Conservation (phyloP, 1,139 yeast genomes). For the Blastobotrys persicus region DNA sequence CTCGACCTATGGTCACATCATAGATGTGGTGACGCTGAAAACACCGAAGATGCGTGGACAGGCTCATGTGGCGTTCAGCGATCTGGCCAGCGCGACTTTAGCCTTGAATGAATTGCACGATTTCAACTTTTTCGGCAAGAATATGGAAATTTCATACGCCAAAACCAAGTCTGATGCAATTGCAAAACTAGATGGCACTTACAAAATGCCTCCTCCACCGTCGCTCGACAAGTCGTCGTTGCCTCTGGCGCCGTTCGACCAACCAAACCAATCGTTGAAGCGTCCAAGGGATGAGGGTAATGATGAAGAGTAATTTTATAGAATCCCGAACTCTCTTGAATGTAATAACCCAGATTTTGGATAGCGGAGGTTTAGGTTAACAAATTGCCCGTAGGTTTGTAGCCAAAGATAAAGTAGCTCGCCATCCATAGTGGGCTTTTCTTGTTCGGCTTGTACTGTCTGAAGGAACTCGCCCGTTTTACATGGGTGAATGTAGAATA, state of each 20-base stretch:
- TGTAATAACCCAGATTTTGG: too few species aligned
- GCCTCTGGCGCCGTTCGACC: constrained; percentile 24
- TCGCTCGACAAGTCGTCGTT: constrained; percentile 19
- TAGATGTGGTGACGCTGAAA: constrained; percentile 51
- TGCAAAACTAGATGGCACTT: constrained; percentile 36
- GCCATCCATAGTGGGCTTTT: not conserved
- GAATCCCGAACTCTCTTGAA: too few species aligned
- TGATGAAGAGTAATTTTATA: constrained; percentile 10
- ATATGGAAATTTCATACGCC: constrained; percentile 51
- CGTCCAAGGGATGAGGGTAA: constrained; percentile 21
- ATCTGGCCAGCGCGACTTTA: constrained; percentile 48
- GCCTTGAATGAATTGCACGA: constrained; percentile 55
- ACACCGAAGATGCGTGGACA: constrained; percentile 64
- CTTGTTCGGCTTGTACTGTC: constrained; percentile 10
- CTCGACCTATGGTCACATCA: constrained; percentile 65
- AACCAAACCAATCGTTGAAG: constrained; percentile 15
- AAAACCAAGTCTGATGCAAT: constrained; percentile 35
- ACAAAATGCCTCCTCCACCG: constrained; percentile 23
- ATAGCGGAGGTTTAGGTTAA: constrained; percentile 19
- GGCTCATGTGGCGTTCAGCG: constrained; percentile 64
- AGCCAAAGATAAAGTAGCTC: constrained; percentile 26
- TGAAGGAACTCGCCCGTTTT: constrained; percentile 30
- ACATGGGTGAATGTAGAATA: constrained; percentile 42
- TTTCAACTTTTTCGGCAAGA: constrained; percentile 55
- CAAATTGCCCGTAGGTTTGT: constrained; percentile 29